Base-by-base conservation (phyloP, 352 stramenopile genomes). In the Globisporangium radiosum region DNA sequence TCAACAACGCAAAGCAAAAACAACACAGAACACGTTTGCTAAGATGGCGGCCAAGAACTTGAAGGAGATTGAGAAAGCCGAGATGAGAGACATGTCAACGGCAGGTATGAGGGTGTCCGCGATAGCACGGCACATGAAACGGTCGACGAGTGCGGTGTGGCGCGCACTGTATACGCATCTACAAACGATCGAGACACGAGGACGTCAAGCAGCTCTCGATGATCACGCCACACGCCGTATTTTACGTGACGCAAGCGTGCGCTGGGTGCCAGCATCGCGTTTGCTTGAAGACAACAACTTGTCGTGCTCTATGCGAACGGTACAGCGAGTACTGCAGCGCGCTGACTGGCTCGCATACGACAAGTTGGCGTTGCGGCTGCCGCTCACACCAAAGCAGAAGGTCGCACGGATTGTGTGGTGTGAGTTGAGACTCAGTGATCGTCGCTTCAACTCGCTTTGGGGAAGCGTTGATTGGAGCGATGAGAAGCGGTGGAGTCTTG, bases 201-300 rank as follows among this genome's bases (percentile, higher is more conserved):
- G 49, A 14, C 49, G 33, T 9, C 49, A 11, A 5, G n/a, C 17
- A 38, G 49, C 43, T 4, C 49, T 54, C 33, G 33, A 42, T 17
- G 25, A 54, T 17, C 49, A 25, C 0, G 14, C 25, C 6, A 15
- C 15, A 7, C 5, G 5, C 2, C 49, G 49, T 42, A 7, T 54
- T 17, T 25, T 54, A 5, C 49, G 49, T 15, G 49, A 54, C 49
- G 49, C 49, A 38, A 19, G 25, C 15, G 15, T 38, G 36, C 49
- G 49, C 14, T 19, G 49, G 0, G 49, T 54, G 25, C 37, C 49
- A 14, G 49, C 49, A 5, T 17, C 49, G 14, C 49, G 49, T 42
- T 25, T 54, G 25, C 49, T 43, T 25, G 49, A 54, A 5, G 49
- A 54, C 25, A 54, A 54, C 49, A 33, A 42, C 25, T 54, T 54